Base-by-base conservation (phyloP, 345 rosid species). In the Populus nigra region DNA sequence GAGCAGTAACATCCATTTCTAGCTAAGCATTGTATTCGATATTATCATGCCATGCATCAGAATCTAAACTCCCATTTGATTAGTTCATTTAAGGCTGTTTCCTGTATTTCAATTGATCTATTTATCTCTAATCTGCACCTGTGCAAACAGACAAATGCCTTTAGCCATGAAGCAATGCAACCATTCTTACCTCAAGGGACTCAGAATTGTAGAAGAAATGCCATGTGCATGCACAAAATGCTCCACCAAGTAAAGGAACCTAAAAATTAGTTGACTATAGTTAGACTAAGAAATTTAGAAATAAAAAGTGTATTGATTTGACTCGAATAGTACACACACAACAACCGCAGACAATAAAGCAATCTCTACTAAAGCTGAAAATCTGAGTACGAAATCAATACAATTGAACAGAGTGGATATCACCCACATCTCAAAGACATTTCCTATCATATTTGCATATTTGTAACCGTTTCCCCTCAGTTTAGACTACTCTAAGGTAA, bases 231-330 rank as follows among this genome's bases (percentile, higher is more conserved):
- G 97, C 99, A 71, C 99, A 93, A 70, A 93, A 89, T 74, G 99
- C 97, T 91, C 98, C 97, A 57, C 97, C 99, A n/a, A 93, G 98
- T 79, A 91, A 82, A 71, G 98, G 96, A 66, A 92, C 97, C 98
- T 92, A 75, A 69, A 75, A 69, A 81, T 43, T 69, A 78, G 75
- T 73, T 23, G 61, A 77, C n/a, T 72, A 63, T 7, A 78, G 39
- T 68, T n/a, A 47, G 18, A 45, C 7, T 17, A 50, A 75, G 41
- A 49, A 74, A 66, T 11, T 11, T 18, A 3, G n/a, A 50, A 50
- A 50, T 5, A 50, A 6, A 6, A 2, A 50, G n/a, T 50, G 59
- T 50, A 22, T 50, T 18, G n/a, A 50, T 50, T 50, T 50, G 59
- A 50, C n/a, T 50, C 6, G 59, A 50, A 50, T 18, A 18, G n/a